phyloP scores from a whole-genome alignment of 768 basidiomycete genomes.

The Psilocybe azurescens region DNA sequence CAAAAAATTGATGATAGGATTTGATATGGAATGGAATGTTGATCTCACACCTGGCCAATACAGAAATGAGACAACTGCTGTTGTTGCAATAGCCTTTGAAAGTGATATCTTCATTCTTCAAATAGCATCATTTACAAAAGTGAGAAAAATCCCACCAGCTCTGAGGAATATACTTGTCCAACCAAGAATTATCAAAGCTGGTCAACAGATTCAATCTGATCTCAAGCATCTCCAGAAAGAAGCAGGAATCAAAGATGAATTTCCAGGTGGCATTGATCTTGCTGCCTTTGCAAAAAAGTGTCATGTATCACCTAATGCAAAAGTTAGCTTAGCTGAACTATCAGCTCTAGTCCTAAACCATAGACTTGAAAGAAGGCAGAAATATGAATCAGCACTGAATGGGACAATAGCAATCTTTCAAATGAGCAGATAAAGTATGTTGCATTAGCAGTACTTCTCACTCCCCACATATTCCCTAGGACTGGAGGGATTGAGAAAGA shows the following conservation, averaged over 20 bases:
- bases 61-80: slow-evolving; percentile 11
- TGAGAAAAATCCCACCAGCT: too few relatives aligned
- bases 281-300: slow-evolving; percentile 28
- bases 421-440: slow-evolving; percentile 21
- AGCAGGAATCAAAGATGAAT: slow-evolving; percentile 9
- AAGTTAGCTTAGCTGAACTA: slow-evolving; percentile 33
- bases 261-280: slow-evolving; percentile 22
- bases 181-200: slow-evolving; percentile 25
- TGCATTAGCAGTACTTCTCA: slow-evolving; percentile 9
- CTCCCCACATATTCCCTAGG: too few relatives aligned
- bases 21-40: slow-evolving; percentile 26
- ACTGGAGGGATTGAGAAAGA: too few relatives aligned
- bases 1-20: slow-evolving; percentile 17
- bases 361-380: slow-evolving; percentile 22
- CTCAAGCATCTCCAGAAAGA: slow-evolving; percentile 24
- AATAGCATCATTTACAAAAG: slow-evolving; percentile 16
- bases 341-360: slow-evolving; percentile 27
- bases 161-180: too few relatives aligned
- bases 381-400: slow-evolving; percentile 18
- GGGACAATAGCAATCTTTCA: slow-evolving; percentile 21
- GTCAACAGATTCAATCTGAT: slow-evolving; percentile 26
- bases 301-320: slow-evolving; percentile 11
- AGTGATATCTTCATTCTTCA: slow-evolving; percentile 23
- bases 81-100: slow-evolving; percentile 22
- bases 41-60: slow-evolving; percentile 1